Percentiles rank a stretch among this genome's conserved stretches.
phyloP scores from a whole-genome alignment of 1,284 basidiomycete species.

The Tremellales sp. region DNA sequence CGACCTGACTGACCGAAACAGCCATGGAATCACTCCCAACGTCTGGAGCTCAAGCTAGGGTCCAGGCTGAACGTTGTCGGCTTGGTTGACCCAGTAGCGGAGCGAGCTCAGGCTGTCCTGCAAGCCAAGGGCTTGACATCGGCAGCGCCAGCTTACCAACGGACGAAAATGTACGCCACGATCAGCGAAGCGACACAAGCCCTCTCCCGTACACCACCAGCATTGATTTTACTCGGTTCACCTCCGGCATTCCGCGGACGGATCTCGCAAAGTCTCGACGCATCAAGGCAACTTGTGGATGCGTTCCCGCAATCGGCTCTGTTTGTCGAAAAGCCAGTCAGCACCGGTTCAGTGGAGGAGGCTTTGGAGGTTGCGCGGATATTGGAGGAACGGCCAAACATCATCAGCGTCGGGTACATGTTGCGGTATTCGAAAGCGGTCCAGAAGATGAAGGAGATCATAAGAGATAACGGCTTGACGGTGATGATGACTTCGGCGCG shows the following conservation, averaged over 20 bases:
- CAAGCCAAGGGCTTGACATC: conserved; percentile 83
- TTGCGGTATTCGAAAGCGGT: conserved; percentile 83
- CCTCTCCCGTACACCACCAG: conserved; percentile 4
- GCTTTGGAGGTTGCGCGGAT: conserved; percentile 59
- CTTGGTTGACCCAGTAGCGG: conserved; percentile 78
- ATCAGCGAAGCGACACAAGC: conserved; percentile 49
- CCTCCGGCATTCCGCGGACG: conserved; percentile 55
- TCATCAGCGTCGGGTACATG: conserved; percentile 84
- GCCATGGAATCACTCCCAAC: conserved; percentile 73
- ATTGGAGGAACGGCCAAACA: conserved; percentile 57
- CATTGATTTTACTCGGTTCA: conserved; percentile 70
- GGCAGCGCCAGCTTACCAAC: conserved; percentile 80
- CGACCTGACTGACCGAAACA: background rate
- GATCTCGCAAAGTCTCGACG: conserved; percentile 59
- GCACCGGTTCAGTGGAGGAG: conserved; percentile 26
- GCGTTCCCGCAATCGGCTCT: conserved; percentile 77
- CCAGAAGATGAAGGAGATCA: conserved; percentile 90
- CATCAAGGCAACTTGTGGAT: conserved; percentile 81
- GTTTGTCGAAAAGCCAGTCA: conserved; percentile 73
- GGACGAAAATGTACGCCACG: conserved; percentile 75
- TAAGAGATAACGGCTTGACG: conserved; percentile 80
- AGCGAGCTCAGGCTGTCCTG: conserved; percentile 71
- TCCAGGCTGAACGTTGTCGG: conserved; percentile 87
- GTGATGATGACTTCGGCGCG: conserved; percentile 92
- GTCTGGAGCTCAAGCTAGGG: conserved; percentile 85